phyloP scores from a whole-genome alignment of 208 protist genomes.

The Angomonas ambiguus region DNA sequence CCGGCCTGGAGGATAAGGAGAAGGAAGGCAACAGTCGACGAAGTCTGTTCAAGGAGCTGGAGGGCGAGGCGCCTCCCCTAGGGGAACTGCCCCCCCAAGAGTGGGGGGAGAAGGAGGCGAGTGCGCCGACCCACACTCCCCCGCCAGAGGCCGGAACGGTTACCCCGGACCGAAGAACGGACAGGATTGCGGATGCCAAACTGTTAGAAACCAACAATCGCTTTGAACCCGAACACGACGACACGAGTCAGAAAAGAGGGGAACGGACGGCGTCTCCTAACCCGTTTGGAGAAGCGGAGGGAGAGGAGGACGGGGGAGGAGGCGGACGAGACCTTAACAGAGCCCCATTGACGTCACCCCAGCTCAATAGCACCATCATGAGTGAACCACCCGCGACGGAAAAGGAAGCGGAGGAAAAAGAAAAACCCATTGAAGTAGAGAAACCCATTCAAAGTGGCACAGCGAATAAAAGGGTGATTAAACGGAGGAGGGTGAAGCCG shows the following conservation, averaged over 20 bases:
- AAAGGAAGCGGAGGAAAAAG: constrained; percentile 2
- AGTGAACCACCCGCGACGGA: neutral
- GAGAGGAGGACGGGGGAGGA: neutral
- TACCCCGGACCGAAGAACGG: neutral
- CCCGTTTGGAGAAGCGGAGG: neutral
- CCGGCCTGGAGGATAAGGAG: no score
- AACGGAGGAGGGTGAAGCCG: neutral
- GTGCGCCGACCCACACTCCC: neutral
- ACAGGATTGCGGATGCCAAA: neutral
- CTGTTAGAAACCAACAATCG: neutral
- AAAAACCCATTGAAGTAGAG: neutral
- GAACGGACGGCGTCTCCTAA: neutral
- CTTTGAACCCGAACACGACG: neutral
- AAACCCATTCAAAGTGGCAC: neutral
- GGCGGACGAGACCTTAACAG: neutral
- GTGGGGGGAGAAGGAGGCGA: neutral
- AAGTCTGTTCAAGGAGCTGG: constrained; percentile 7
- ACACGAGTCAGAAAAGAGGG: neutral
- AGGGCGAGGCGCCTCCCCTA: neutral
- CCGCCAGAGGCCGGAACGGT: neutral
- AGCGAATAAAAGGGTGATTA: neutral
- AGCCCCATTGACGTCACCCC: constrained; percentile 2
- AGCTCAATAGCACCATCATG: constrained; percentile 2
- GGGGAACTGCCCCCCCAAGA: neutral
- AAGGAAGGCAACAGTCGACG: neutral